Percentiles rank a stretch among this genome's conserved stretches.
Evolutionary conservation across 805 yeast genomes (phyloP).

Genomic region (Saturnispora kantuleensis): DNA sequence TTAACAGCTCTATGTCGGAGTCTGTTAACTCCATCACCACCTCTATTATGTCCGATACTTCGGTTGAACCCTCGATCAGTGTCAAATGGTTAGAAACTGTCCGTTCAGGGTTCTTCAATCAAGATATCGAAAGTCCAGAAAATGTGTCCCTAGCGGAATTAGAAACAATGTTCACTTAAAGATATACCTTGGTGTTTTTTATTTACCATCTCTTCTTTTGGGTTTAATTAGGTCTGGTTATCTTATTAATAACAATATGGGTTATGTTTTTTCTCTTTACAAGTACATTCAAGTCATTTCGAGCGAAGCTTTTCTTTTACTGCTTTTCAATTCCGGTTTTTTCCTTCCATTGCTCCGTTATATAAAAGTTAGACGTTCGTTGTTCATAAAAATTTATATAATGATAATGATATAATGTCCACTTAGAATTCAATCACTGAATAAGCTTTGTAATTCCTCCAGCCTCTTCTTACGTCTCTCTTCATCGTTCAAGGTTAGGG

Average conservation of each 20-base stretch:
- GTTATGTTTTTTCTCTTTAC: conserved; percentile 4
- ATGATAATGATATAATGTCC: conserved; percentile 2
- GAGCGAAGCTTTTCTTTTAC: neutral
- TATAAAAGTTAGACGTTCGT: neutral
- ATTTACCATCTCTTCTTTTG: neutral
- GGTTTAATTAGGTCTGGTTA: conserved; percentile 8
- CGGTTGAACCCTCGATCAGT: conserved; percentile 31
- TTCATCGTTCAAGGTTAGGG: conserved; percentile 65
- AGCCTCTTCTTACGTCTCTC: conserved; percentile 60
- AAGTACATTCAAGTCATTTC: neutral
- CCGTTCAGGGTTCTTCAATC: conserved; percentile 65
- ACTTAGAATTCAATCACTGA: conserved; percentile 30
- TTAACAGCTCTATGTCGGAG: conserved; percentile 27
- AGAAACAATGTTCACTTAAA: conserved; percentile 36
- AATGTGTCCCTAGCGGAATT: conserved; percentile 64
- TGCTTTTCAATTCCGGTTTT: conserved; percentile 1
- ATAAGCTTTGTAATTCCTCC: conserved; percentile 62
- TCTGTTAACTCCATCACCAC: conserved; percentile 27
- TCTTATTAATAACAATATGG: conserved; percentile 1
- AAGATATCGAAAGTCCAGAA: conserved; percentile 74
- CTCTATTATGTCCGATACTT: conserved; percentile 27
- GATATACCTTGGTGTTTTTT: neutral
- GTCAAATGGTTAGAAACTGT: conserved; percentile 65
- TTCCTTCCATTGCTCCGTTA: neutral
- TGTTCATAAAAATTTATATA: neutral